Evolutionary conservation across 352 stramenopile genomes (phyloP).

Genomic region (Pythium rhizo-oryzae): DNA sequence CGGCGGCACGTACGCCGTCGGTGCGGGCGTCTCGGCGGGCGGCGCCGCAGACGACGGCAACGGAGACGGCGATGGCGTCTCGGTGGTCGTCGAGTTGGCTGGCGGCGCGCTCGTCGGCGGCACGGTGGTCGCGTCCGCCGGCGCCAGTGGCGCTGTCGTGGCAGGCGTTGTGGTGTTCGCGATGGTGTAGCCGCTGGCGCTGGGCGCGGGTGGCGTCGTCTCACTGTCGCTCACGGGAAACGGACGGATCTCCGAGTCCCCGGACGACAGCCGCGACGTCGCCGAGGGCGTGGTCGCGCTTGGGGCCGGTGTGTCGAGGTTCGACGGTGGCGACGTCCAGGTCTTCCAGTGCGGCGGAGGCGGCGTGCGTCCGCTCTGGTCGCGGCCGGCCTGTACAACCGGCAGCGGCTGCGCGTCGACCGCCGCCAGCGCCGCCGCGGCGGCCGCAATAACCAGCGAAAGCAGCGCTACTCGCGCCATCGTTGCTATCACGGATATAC

Average conservation of each 20-base stretch:
- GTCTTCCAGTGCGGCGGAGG: not conserved
- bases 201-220: not conserved
- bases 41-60: not conserved
- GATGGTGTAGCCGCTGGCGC: not conserved
- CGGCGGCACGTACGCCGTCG: constrained; percentile 14
- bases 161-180: not conserved
- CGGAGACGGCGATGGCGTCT: not conserved
- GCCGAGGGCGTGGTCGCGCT: not conserved
- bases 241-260: constrained; percentile 1
- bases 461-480: not conserved
- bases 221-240: not conserved
- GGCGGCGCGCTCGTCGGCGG: not conserved
- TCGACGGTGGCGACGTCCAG: constrained; percentile 1
- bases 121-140: not conserved
- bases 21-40: constrained; percentile 10
- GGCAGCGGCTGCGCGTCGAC: not conserved
- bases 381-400: not conserved
- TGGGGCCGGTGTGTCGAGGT: constrained; percentile 15
- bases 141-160: not conserved
- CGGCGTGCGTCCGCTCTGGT: not conserved
- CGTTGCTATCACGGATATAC: no score
- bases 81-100: not conserved
- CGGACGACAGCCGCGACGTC: not conserved
- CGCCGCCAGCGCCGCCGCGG: no score
- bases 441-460: not conserved